phyloP scores from a whole-genome alignment of 2,329 filamentous ascomycete genomes.

The Calonectria leucothoes region DNA sequence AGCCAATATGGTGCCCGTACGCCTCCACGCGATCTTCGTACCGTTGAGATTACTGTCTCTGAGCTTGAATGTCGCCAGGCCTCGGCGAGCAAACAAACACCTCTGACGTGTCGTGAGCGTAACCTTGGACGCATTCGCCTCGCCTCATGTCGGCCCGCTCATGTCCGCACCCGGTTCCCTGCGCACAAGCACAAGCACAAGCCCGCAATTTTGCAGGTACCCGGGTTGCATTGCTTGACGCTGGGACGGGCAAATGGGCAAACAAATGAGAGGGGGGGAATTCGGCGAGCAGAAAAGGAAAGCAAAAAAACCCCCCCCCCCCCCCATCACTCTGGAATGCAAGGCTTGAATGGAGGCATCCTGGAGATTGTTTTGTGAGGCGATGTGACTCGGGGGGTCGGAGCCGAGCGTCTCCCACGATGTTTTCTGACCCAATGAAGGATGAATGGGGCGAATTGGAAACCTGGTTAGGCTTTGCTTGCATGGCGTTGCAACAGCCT shows the following conservation, averaged over 20 bases:
- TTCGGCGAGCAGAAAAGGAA: not conserved
- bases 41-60: not conserved
- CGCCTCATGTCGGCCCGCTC: not conserved
- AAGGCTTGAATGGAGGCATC: not conserved
- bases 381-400: not conserved
- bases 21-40: not conserved
- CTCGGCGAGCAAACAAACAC: not conserved
- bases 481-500: not conserved
- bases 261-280: not conserved
- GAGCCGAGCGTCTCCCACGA: not conserved
- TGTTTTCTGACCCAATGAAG: not conserved
- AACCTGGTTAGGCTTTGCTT: not conserved
- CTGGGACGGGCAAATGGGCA: not conserved
- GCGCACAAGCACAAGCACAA: not conserved
- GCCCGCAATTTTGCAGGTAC: not conserved
- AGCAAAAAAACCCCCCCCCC: no score
- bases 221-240: not conserved
- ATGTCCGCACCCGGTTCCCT: slow-evolving; percentile 2
- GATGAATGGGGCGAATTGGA: not conserved
- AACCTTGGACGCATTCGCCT: not conserved
- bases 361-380: not conserved
- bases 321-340: not conserved
- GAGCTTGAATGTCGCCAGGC: not conserved
- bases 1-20: not conserved
- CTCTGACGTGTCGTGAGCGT: not conserved